Evolutionary conservation across 352 stramenopile species (phyloP).

Genomic region (Sclerospora graminicola): DNA sequence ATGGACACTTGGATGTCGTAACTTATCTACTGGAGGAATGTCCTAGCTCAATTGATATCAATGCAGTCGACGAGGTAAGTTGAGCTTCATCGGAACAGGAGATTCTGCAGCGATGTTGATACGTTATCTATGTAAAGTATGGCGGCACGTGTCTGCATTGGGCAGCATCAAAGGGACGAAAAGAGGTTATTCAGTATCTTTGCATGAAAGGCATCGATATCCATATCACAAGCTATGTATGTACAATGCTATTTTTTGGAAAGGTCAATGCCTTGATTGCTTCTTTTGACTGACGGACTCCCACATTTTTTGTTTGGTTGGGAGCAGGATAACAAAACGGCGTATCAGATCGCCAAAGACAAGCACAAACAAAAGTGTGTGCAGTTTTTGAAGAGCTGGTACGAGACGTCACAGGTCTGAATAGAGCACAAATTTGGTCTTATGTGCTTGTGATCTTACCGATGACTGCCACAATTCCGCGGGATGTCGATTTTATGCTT

Average conservation of each 20-base stretch:
- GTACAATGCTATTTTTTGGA: constrained; percentile 6
- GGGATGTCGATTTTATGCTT: background rate
- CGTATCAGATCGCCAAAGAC: constrained; percentile 83
- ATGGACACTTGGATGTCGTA: constrained; percentile 81
- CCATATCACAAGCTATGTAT: constrained; percentile 83
- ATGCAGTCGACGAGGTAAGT: constrained; percentile 74
- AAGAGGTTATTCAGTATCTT: constrained; percentile 83
- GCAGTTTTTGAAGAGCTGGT: constrained; percentile 82
- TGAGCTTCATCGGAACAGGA: background rate
- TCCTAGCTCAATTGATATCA: constrained; percentile 73
- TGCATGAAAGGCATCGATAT: constrained; percentile 86
- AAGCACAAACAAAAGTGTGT: constrained; percentile 84
- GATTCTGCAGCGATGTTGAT: background rate
- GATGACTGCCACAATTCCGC: background rate
- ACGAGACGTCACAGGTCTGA: constrained; percentile 76
- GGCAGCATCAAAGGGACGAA: constrained; percentile 72
- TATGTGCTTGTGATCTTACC: background rate
- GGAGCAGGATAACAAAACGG: constrained; percentile 78
- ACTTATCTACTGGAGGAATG: constrained; percentile 77
- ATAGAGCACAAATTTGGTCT: background rate
- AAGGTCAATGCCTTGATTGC: background rate
- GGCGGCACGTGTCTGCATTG: constrained; percentile 79
- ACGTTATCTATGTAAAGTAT: constrained; percentile 31
- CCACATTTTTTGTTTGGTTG: background rate
- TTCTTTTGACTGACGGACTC: background rate